Evolutionary conservation across 139 green algal genomes (phyloP), one percentile per base, ranked within the genome.

Genomic region (Picochlorum sp.): DNA sequence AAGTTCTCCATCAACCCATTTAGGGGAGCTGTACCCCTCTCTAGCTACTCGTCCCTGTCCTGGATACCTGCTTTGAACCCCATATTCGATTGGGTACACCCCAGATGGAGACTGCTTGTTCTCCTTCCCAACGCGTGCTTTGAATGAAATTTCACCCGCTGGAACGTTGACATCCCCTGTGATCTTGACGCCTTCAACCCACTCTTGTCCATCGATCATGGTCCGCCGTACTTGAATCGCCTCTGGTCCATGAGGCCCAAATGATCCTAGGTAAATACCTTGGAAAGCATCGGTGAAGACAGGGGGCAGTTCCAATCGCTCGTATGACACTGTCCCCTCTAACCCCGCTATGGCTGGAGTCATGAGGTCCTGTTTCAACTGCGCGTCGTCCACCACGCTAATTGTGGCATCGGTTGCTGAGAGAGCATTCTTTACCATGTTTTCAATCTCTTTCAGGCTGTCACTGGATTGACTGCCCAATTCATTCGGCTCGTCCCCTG

Each of bases 1-100:
- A 61, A 97, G 85, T 78, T 97, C 91, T 15, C 91, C 91, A 4
- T 96, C 85, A 18, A 96, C 86, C 90, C 91, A 97, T 47, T 64
- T 73, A 28, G 44, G 11, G 23, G 46, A 28, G 20, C 21, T 26
- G 59, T 61, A 74, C 34, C 73, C 69, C 41, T 77, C 60, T 44
- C 58, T 26, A 14, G 92, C 92, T 3, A 98, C 76, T 45, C 83
- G 74, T 26, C 92, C 92, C 72, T 92, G 63, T 16, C 91, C 91
- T 41, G 75, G 76, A 75, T 93, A 96, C 23, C 83, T 73, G 13
- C 67, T 80, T 11, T 68, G 49, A 21, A 97, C 81, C 49, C 84
- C 89, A 64, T 96, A 77, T 62, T 96, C 83, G 8, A 87, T 79
- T 0, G 90, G 88, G 79, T 96, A 97, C 23, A 82, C 68, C 4